phyloP scores from a whole-genome alignment of 768 basidiomycete species.

The Leccinum arenicola region DNA sequence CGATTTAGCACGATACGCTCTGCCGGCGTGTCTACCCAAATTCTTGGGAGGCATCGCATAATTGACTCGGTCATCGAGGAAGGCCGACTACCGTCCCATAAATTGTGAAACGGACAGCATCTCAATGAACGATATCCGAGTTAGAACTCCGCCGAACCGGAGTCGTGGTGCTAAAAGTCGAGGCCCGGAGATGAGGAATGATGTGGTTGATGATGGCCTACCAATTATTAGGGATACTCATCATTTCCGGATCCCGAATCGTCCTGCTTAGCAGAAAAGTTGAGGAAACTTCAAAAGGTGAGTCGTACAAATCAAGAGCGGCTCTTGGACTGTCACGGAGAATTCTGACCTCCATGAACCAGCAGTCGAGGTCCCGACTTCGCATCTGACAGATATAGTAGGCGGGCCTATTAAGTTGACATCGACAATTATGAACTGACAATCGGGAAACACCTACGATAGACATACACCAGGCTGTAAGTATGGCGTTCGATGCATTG shows the following conservation, averaged over 20 bases:
- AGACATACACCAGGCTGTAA: neutral
- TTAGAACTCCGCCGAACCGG: slow-evolving; percentile 2
- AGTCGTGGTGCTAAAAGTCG: neutral
- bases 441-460: neutral
- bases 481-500: neutral
- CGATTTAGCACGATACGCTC: neutral
- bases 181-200: neutral
- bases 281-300: neutral
- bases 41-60: neutral
- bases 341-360: neutral
- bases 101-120: slow-evolving; percentile 3
- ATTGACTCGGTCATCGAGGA: slow-evolving; percentile 1
- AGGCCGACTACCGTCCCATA: slow-evolving; percentile 2
- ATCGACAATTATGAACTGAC: neutral
- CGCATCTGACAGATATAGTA: neutral
- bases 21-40: neutral
- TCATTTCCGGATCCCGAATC: neutral
- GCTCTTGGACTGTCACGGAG: neutral
- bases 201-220: neutral
- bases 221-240: neutral
- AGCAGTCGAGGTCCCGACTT: neutral
- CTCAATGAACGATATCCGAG: neutral
- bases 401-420: neutral
- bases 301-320: neutral
- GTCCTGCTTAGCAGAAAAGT: neutral